These are phyloP conservation scores for Ophiosphaerella korrae DNA, from an alignment of 2,329 filamentous ascomycete species.

Conservation along the genomic window DNA sequence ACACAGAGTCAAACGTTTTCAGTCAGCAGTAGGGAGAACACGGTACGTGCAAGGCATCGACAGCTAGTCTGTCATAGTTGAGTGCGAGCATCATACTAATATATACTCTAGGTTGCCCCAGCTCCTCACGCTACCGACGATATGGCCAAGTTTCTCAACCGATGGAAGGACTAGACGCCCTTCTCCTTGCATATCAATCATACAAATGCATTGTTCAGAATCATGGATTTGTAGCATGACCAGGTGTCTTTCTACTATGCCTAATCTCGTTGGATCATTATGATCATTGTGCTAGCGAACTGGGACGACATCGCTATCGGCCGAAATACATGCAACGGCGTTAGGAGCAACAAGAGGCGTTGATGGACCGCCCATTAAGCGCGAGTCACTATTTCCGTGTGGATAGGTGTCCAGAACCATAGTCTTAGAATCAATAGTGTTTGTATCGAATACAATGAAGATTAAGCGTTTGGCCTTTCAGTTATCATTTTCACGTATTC, in stretches of 20 bases:
- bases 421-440: background rate
- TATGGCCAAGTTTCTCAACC: slow-evolving; percentile 62
- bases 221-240: slow-evolving; percentile 1
- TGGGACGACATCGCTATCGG: background rate
- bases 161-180: slow-evolving; percentile 61
- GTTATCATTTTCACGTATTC: background rate
- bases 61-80: background rate
- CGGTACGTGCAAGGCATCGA: slow-evolving; percentile 53
- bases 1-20: slow-evolving; percentile 59
- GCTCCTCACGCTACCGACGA: slow-evolving; percentile 57
- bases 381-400: background rate
- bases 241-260: slow-evolving; percentile 1
- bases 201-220: background rate
- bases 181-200: background rate
- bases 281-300: slow-evolving; percentile 3
- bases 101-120: slow-evolving; percentile 55
- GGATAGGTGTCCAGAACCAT: background rate
- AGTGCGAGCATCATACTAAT: slow-evolving; percentile 17
- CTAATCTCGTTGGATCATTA: background rate
- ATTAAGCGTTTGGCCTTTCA: background rate
- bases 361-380: background rate
- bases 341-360: background rate
- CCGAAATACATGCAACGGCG: slow-evolving; percentile 10
- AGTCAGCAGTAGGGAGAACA: slow-evolving; percentile 61
- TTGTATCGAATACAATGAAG: background rate